Evolutionary conservation across 179 eudicot species (phyloP), one percentile per base, ranked within the genome.

Genomic region (Silene coronaria): DNA sequence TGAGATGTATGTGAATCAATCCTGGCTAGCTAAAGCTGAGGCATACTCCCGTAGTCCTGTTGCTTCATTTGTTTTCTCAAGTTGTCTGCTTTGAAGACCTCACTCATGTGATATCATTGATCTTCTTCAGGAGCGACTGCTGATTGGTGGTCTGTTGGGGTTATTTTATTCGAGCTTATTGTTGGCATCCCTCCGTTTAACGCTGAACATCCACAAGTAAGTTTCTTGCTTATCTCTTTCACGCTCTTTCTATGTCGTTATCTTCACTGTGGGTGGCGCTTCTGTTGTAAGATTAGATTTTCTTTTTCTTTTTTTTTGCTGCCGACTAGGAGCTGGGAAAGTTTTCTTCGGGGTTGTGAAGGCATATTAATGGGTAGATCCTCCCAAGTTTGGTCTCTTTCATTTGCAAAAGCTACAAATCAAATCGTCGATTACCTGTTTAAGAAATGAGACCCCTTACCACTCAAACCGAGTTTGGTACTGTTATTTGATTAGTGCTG

Each of bases 91-190:
- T 67, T 23, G 65, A 48, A 10, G 45, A 51, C 71, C 24, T 55
- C 12, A 34, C 27, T 42, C 21, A 57, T 53, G 57, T 65, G 57
- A 6, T 38, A 34, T 60, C 80, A 60, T 75, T 79, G 34, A 14
- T 79, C 84, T 82, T 72, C 27, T 71, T 67, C 86, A 96, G 99
- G 90, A n/a, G 84, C 91, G 67, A 89, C 96, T 77, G 99, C 99
- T 12, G 99, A 96, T 88, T 96, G 99, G 99, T 96, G 99, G 99
- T 96, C 99, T 74, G 97, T 96, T 63, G 99, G 99, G 80, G 92
- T 96, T 78, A 96, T 96, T 75, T 81, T 95, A 46, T 95, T 95
- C 79, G 99, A 95, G 78, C 83, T 95, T 80, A 86, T 95, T 82
- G 99, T 95, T 84, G 97, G 99, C 75, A 93, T 96, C 75, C 99